Base-by-base conservation (phyloP, 495 filamentous ascomycete species). In the Penicillium silybi region DNA sequence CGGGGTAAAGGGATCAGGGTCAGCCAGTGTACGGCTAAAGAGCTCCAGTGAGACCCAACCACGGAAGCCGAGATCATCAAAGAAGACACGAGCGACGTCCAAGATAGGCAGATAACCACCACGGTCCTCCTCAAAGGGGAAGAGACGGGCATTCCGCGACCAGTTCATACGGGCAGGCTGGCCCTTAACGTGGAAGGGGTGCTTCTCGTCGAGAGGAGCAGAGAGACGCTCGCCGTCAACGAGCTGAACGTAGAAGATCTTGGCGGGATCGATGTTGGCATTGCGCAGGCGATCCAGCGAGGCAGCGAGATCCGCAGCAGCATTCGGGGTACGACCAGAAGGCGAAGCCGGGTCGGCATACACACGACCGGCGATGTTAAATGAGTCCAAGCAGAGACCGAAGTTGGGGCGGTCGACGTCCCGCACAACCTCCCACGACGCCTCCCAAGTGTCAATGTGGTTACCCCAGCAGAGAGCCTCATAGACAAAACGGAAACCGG, bases 31-130 rank as follows among this genome's bases (percentile, higher is more conserved):
- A 35, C 84, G 70, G 61, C 83, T 85, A 62, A 93, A 93, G 41
- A 92, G 65, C 71, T 93, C 88, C 58, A 90, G 74, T 54, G 82
- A 86, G n/a, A 90, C 80, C 86, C 86, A 90, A 0, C 88, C 88
- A 44, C 82, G 71, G 56, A 82, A 93, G 6, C 84, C 82, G 10
- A 88, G 66, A 4, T 79, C 80, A 41, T 87, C 79, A 44, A 92
- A 80, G 56, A 76, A 76, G 7, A 80, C 82, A 44, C 69, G 62
- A 6, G 82, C 71, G 41, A 90, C 77, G 44, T 86, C 78, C 46
- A 78, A 54, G 19, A 75, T 68, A 11, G 89, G 89, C 9, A 95
- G 68, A 59, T 92, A 92, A 0, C 81, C 89, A 6, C 88, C 88
- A 0, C 76, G 66, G 2, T 82, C 76, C 63, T 81, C 73, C 63